Evolutionary conservation across 2,329 filamentous ascomycete genomes (phyloP), one percentile per base, ranked within the genome.

Genomic region (Ophiosphaerella narmari): DNA sequence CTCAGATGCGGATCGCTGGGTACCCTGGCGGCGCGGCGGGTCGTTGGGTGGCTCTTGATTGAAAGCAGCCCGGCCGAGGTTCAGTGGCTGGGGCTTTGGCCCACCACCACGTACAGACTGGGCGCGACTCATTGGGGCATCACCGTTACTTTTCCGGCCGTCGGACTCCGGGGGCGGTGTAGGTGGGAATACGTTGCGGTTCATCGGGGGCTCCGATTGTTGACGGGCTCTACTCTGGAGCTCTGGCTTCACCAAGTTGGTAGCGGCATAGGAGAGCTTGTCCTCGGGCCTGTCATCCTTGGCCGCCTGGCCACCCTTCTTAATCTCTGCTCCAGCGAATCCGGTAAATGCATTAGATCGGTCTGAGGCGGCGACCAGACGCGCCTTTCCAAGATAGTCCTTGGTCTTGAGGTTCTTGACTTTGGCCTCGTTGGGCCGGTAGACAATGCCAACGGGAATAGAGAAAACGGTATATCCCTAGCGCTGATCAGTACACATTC

Each of bases 391-490:
- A 3, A 99, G 85, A 66, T 99, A 99, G 70, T 99, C 92, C 73
- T 97, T 97, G 18, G 91, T 90, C 79, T 97, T 96, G 66, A 99
- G 80, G 68, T 99, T 99, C 76, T 95, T 95, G 60, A 99, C 94
- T 75, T 99, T 99, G 57, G 94, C 92, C 67, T 96, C 92, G 70
- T 97, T 97, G 18, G 94, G 94, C 50, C 94, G 83, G 75, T 97
- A 99, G 13, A 99, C 84, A 29, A 97, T 90, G 21, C 94, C 94
- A 11, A 97, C 92, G 0, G 94, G 94, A 45, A 97, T 97, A 0
- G 92, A 97, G 77, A 99, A 99, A 36, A 99, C 94, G 0, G 94
- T 97, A 70, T 99, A 99, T 39, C 93, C 94, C 89, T 96, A 54
- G 2, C 47, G 16, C 12, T 35, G 48, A 57, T 77, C 52, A 78